Evolutionary conservation across 805 yeast species (phyloP), one percentile per base, ranked within the genome.

Genomic region (Suhomyces tanzawaensis): DNA sequence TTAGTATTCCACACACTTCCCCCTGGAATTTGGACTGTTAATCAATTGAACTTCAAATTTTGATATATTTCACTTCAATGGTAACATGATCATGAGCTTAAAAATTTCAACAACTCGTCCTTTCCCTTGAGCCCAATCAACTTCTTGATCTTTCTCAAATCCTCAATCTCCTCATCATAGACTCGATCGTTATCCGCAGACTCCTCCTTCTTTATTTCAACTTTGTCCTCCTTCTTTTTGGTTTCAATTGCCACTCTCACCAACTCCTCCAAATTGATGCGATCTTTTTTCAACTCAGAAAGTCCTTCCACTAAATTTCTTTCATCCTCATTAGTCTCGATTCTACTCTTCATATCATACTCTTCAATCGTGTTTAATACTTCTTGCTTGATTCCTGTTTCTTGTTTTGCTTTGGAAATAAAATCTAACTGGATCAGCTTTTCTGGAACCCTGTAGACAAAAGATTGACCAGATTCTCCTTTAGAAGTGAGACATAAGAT

Each of bases 91-190:
- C n/a, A n/a, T 4, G 9, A 16, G 18, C 19, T 64, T 40, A 88
- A 67, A 55, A 87, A 83, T 30, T 74, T 59, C 46, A 86, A 36
- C 30, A 89, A 58, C 33, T 76, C 73, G 4, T 79, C 86, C 47
- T 75, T 74, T 1, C 95, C 95, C 57, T 85, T 89, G 29, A 75
- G 43, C 45, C 77, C 72, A 58, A 90, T 72, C 36, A 90, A 61
- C 48, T 69, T 64, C 51, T 78, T 81, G 30, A 89, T 74, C 17
- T 76, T 64, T 25, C 66, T 43, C 19, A 85, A 64, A 35, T 81
- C 81, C 3, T 62, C 53, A 1, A 76, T 28, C 46, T 83, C 90
- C 29, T 13, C 30, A 14, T 22, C 4, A 15, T 36, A 21, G 18
- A 26, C 11, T 21, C 24, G 24, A 21, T 7, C 24, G 13, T 7